Evolutionary conservation across 1,139 yeast species (phyloP).

Genomic region (Candida mesenterica): DNA sequence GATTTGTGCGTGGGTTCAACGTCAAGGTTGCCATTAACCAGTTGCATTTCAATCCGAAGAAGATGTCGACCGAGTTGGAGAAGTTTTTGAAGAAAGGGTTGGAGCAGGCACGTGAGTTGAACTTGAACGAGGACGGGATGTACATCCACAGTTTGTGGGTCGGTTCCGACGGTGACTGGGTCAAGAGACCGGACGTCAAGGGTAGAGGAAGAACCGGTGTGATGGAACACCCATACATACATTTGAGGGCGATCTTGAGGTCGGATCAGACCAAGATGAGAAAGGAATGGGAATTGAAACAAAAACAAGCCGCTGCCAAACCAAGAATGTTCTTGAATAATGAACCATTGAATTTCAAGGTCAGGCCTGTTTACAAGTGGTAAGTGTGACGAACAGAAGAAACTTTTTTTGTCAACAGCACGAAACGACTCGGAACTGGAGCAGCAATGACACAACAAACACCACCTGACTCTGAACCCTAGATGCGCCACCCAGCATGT

Average conservation of each 20-base stretch:
- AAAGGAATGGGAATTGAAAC: constrained; percentile 55
- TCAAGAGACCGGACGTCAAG: constrained; percentile 73
- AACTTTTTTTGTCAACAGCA: too few species aligned
- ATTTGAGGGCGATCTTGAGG: constrained; percentile 75
- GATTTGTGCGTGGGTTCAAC: constrained; percentile 70
- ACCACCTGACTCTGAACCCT: too few species aligned
- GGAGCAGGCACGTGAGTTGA: constrained; percentile 62
- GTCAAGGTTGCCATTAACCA: constrained; percentile 85
- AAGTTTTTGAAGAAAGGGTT: constrained; percentile 72
- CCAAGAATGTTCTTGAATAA: constrained; percentile 48
- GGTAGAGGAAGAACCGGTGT: constrained; percentile 91
- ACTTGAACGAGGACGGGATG: constrained; percentile 58
- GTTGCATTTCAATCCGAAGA: constrained; percentile 83
- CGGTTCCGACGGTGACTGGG: constrained; percentile 82
- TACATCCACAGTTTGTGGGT: constrained; percentile 87
- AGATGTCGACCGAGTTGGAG: constrained; percentile 76
- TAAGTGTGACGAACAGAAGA: too few species aligned
- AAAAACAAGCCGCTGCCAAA: constrained; percentile 40
- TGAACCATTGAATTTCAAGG: constrained; percentile 47
- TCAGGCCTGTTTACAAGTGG: constrained; percentile 46
- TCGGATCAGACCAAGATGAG: constrained; percentile 61
- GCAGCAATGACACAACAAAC: too few species aligned
- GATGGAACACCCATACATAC: constrained; percentile 72
- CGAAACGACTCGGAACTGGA: too few species aligned
- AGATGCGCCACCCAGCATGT: too few species aligned